A percentile compares a stretch with the other conserved stretches of the same genome.
phyloP scores from a whole-genome alignment of 176 grass and related monocot species.

The Bolboschoenus planiculmis region DNA sequence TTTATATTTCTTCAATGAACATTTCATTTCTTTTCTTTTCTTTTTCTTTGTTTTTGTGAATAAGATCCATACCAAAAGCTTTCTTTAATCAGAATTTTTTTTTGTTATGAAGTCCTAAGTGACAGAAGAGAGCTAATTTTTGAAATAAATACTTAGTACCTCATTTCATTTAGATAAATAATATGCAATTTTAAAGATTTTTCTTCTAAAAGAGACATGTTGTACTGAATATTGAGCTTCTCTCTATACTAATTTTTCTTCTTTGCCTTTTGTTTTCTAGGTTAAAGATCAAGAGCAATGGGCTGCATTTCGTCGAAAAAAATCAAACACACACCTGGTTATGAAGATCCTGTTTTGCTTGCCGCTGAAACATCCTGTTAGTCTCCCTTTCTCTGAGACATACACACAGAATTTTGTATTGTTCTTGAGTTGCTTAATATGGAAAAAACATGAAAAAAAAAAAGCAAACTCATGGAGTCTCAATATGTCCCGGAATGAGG shows the following conservation, averaged over 20 bases:
- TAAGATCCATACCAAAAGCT: not conserved
- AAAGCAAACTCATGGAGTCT: not conserved
- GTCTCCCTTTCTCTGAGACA: not conserved
- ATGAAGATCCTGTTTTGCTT: conserved; percentile 29
- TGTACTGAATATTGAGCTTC: not conserved
- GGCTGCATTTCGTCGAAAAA: conserved; percentile 26
- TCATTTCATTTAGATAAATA: not conserved
- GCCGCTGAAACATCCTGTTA: conserved; percentile 27
- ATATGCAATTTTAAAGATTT: not conserved
- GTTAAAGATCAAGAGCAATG: not conserved
- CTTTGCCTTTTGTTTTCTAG: not conserved
- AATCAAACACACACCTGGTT: conserved; percentile 10
- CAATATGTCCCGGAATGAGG: not conserved
- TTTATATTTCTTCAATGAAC: not conserved
- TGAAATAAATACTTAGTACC: not conserved
- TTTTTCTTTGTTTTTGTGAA: not conserved
- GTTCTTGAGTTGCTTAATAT: not conserved
- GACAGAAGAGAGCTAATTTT: not conserved
- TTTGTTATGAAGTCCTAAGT: not conserved
- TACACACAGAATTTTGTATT: not conserved
- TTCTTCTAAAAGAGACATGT: not conserved
- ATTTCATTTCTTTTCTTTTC: not conserved
- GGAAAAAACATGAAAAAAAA: not conserved
- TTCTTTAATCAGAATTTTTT: not conserved
- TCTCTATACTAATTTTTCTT: not conserved